These are phyloP conservation scores for Gossypium arboreum DNA, from an alignment of 345 rosid genomes.

Conservation along the genomic window DNA sequence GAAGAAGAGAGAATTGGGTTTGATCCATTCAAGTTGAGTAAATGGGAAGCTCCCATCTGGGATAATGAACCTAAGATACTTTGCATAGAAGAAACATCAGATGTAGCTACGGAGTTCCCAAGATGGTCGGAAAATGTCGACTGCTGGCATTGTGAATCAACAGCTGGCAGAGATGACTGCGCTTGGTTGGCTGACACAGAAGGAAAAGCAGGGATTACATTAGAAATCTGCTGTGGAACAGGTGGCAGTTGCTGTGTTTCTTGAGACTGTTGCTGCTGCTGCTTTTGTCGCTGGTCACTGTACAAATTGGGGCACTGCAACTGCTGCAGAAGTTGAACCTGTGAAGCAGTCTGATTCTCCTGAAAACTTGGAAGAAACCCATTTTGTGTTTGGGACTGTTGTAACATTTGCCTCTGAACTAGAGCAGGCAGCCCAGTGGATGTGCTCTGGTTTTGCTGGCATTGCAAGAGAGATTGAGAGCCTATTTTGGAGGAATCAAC, in stretches of 20 bases:
- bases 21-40: conserved; percentile 52
- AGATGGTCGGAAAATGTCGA: conserved; percentile 64
- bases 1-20: conserved; percentile 54
- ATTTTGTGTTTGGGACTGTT: conserved; percentile 6
- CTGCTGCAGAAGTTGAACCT: conserved; percentile 10
- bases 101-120: conserved; percentile 46
- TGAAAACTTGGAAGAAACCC: neutral
- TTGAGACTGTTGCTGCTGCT: conserved; percentile 18
- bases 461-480: conserved; percentile 49
- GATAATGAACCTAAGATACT: conserved; percentile 62
- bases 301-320: conserved; percentile 29
- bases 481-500: conserved; percentile 58
- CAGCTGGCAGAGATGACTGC: conserved; percentile 47
- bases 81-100: conserved; percentile 64
- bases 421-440: conserved; percentile 44
- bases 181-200: conserved; percentile 51
- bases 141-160: conserved; percentile 57
- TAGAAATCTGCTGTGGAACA: conserved; percentile 51
- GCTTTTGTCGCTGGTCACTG: conserved; percentile 31
- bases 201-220: conserved; percentile 45
- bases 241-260: conserved; percentile 36
- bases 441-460: conserved; percentile 56
- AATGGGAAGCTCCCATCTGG: conserved; percentile 62
- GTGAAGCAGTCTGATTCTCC: neutral
- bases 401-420: conserved; percentile 35